Percentiles rank a stretch among this genome's conserved stretches.
phyloP scores from a whole-genome alignment of 1,284 basidiomycete genomes.

The Rhodotorula sp. region DNA sequence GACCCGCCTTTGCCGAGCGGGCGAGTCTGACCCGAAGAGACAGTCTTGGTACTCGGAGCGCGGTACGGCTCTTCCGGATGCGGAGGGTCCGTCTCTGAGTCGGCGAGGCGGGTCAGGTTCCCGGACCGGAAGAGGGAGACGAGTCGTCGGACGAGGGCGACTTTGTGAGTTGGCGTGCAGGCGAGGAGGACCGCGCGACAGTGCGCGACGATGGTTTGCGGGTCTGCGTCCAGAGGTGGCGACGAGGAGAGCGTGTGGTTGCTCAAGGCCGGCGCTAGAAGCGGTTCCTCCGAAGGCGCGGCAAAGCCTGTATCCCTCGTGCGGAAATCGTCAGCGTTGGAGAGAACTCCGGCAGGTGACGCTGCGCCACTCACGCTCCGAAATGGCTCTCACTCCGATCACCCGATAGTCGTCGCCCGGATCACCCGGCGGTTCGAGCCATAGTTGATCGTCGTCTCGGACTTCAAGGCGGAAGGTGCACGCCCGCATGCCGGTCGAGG shows the following conservation, averaged over 20 bases:
- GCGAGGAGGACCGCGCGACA: conserved; percentile 51
- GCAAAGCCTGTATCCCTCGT: conserved; percentile 11
- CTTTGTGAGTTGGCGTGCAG: conserved; percentile 49
- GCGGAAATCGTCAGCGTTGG: not conserved
- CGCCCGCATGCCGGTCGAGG: conserved; percentile 71
- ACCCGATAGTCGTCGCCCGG: conserved; percentile 61
- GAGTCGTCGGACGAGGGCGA: conserved; percentile 51
- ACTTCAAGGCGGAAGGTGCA: conserved; percentile 72
- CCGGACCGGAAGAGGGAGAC: conserved; percentile 68
- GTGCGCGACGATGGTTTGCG: conserved; percentile 48
- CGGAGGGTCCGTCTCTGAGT: conserved; percentile 55
- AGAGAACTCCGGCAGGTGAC: too few relatives aligned
- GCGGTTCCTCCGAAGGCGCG: not conserved
- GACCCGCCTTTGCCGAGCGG: conserved; percentile 58
- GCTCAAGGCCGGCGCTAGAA: conserved; percentile 14
- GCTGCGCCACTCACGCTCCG: conserved; percentile 61
- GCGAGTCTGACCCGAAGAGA: conserved; percentile 63
- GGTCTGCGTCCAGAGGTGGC: conserved; percentile 27
- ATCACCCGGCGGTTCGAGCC: conserved; percentile 62
- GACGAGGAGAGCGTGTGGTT: conserved; percentile 24
- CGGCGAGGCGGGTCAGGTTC: conserved; percentile 63
- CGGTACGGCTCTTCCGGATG: conserved; percentile 71
- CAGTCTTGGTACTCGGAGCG: conserved; percentile 56
- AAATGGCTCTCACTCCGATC: conserved; percentile 73
- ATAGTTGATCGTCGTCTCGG: conserved; percentile 58